Percentiles rank a stretch among this genome's conserved stretches.
phyloP scores from a whole-genome alignment of 495 filamentous ascomycete species.

The Aspergillus taichungensis region DNA sequence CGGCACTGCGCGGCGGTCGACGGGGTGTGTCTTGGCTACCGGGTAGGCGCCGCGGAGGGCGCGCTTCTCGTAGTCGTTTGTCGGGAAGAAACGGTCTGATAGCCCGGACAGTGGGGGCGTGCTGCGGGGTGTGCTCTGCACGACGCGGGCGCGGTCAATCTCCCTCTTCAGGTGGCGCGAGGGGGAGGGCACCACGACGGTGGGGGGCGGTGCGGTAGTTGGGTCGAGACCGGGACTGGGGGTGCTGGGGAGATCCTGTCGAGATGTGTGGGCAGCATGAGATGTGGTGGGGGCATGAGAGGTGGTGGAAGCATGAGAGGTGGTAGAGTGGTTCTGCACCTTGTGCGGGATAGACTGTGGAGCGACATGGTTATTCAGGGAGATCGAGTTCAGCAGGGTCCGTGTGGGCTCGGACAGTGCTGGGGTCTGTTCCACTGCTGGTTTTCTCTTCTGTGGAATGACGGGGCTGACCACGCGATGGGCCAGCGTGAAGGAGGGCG shows the following conservation, averaged over 20 bases:
- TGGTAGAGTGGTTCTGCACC: not conserved
- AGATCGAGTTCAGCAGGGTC: too few species aligned
- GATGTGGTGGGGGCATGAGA: not conserved
- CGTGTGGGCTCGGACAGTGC: too few species aligned
- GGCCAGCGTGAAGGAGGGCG: too few species aligned
- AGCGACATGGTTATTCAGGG: too few species aligned
- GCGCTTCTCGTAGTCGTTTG: slow-evolving; percentile 12
- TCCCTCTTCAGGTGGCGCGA: slow-evolving; percentile 10
- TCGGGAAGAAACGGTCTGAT: slow-evolving; percentile 18
- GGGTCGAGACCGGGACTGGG: slow-evolving; percentile 4
- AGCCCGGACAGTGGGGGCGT: slow-evolving; percentile 8
- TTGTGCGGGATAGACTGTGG: too few species aligned
- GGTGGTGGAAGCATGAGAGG: not conserved
- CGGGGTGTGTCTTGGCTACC: slow-evolving; percentile 1
- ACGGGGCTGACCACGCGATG: too few species aligned
- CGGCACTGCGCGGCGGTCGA: slow-evolving; percentile 8
- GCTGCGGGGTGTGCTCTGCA: not conserved
- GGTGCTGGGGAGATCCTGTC: not conserved
- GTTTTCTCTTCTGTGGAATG: too few species aligned
- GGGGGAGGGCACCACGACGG: slow-evolving; percentile 21
- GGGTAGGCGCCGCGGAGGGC: slow-evolving; percentile 18
- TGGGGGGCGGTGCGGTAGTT: not conserved
- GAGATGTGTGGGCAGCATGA: not conserved
- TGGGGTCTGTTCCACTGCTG: too few species aligned
- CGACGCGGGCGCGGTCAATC: slow-evolving; percentile 7